Percentiles rank a stretch among this genome's conserved stretches.
phyloP scores from a whole-genome alignment of 2,329 filamentous ascomycete species.

The Grosmannia serpens region DNA sequence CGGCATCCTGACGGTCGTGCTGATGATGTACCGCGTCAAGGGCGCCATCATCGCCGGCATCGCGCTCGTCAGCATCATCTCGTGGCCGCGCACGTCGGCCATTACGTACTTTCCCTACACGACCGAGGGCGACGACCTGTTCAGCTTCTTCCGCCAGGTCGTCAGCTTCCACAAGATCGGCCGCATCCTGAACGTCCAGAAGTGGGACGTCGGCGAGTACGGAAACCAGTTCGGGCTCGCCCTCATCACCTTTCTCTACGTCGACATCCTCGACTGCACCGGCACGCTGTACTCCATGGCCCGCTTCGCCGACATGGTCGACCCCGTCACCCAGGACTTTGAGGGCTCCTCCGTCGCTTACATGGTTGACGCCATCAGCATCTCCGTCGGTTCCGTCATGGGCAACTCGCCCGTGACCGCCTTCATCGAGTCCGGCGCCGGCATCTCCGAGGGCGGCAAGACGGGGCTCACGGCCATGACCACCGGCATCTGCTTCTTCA shows the following conservation, averaged over 20 bases:
- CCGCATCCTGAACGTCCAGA: constrained; percentile 47
- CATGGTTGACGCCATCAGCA: constrained; percentile 57
- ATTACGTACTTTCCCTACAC: constrained; percentile 66
- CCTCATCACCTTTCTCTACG: constrained; percentile 66
- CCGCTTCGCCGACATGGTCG: constrained; percentile 51
- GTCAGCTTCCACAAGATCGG: constrained; percentile 60
- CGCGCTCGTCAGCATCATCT: constrained; percentile 57
- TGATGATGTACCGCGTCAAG: constrained; percentile 69
- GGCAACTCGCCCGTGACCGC: constrained; percentile 61
- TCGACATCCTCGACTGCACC: constrained; percentile 67
- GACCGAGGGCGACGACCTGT: constrained; percentile 47
- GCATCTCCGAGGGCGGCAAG: constrained; percentile 63
- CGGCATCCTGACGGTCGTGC: constrained; percentile 64
- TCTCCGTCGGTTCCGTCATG: constrained; percentile 58
- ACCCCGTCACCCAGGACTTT: constrained; percentile 60
- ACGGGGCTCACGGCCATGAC: constrained; percentile 61
- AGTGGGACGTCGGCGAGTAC: constrained; percentile 50
- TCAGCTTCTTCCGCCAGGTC: constrained; percentile 61
- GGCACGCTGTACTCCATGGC: constrained; percentile 71
- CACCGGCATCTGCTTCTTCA: constrained; percentile 56
- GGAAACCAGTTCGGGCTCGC: constrained; percentile 55
- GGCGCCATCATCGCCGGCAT: constrained; percentile 65
- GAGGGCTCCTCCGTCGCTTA: constrained; percentile 74
- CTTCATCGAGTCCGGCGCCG: constrained; percentile 64
- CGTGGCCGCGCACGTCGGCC: constrained; percentile 55